Base-by-base conservation (phyloP, 305 asterid genomes). In the Euphrasia arctica region DNA sequence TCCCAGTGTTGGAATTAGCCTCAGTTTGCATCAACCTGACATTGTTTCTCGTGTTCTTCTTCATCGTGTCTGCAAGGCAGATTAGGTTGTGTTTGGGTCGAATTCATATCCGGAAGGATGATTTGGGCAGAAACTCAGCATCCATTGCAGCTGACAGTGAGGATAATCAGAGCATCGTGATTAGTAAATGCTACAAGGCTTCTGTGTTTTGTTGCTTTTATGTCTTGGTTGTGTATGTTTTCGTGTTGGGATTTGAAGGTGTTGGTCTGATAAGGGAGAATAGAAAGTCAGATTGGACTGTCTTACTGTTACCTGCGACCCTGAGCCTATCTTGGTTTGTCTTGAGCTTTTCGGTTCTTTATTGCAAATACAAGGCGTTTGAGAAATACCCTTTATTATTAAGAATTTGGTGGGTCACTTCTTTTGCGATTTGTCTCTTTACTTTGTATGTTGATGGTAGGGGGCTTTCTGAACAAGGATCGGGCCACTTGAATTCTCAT, bases 381-480 rank as follows among this genome's bases (percentile, higher is more conserved):
- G 86, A 72, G 70, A 86, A 70, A 62, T 80, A 82, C 49, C 82
- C 86, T 5, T 51, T 80, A 60, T 48, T 86, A 59, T 68, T 78
- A 75, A 86, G 90, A 70, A 70, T 84, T 54, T 86, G 95, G 95
- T 86, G 91, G 95, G 58, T 72, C 65, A 71, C 82, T 10, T 82
- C 91, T 27, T 86, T 80, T 58, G 4, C 77, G 13, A 58, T 82
- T 60, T 80, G 87, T 72, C 72, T 82, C 70, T 70, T 72, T 64
- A 78, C 85, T 65, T 68, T 79, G 72, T 86, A 84, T 70, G 84
- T 56, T 45, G 91, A 86, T 72, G 83, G 78, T 69, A 76, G 75
- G 70, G 80, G 77, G 31, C 61, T 84, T 48, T 66, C 73, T 5
- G 18, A 63, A 2, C 74, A 84, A 74, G 87, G 95, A 36, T 74